Conservation (phyloP, 2,329 filamentous ascomycete genomes). For the Penicillium fuscoglaucum region DNA sequence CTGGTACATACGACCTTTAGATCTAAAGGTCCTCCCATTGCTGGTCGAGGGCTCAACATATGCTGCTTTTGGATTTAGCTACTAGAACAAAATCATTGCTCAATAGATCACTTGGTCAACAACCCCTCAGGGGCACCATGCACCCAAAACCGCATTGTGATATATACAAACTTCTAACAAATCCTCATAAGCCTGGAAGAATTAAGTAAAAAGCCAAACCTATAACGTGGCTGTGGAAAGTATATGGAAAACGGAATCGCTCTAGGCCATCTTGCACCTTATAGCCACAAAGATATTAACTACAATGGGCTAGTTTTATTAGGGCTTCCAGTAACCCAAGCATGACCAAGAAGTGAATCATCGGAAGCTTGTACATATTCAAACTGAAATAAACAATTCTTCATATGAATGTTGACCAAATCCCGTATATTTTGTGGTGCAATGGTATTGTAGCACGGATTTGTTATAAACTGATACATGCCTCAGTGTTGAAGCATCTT, state of each 20-base stretch:
- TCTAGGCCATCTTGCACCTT: too few relatives aligned
- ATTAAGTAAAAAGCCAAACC: not conserved
- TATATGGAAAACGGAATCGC: too few relatives aligned
- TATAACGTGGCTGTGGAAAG: not conserved
- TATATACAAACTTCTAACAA: not conserved
- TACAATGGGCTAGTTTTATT: not conserved
- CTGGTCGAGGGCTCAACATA: not conserved
- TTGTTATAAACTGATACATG: not conserved
- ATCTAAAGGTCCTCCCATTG: not conserved
- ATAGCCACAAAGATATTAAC: too few relatives aligned
- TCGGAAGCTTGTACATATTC: too few relatives aligned
- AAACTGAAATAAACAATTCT: not conserved
- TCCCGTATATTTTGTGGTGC: not conserved
- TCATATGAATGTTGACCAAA: not conserved
- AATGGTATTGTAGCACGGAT: not conserved
- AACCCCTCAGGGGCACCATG: not conserved
- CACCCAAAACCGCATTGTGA: not conserved
- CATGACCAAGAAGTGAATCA: not conserved
- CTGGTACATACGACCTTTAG: not conserved
- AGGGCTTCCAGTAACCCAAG: too few relatives aligned
- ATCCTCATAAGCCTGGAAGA: too few relatives aligned
- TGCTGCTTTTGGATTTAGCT: not conserved
- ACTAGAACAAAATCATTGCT: not conserved
- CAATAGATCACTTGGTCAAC: not conserved
- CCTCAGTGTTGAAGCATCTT: not conserved